These are phyloP conservation scores for Fusarium papillatum DNA, from an alignment of 2,329 filamentous ascomycete genomes.

Conservation along the genomic window DNA sequence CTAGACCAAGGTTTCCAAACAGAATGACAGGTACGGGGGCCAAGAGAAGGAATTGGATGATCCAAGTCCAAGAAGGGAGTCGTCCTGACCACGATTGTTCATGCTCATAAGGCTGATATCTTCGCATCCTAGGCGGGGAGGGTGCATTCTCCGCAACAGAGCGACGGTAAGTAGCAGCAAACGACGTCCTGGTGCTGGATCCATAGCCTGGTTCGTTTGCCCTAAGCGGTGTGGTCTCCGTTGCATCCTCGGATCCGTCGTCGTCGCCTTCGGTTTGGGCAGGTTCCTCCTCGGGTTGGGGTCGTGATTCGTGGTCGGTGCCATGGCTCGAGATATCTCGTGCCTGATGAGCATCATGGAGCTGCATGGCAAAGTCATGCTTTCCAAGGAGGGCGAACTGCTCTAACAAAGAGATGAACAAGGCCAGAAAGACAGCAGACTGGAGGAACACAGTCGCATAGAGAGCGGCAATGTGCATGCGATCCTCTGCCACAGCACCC, in stretches of 20 bases:
- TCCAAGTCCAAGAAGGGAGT: constrained; percentile 88
- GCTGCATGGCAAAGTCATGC: constrained; percentile 73
- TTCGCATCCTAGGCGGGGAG: constrained; percentile 38
- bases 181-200: constrained; percentile 60
- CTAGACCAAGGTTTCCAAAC: constrained; percentile 80
- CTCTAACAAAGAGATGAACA: constrained; percentile 83
- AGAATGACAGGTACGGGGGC: constrained; percentile 85
- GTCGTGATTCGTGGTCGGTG: constrained; percentile 25
- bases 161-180: constrained; percentile 68
- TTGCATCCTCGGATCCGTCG: constrained; percentile 52
- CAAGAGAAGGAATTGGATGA: constrained; percentile 86
- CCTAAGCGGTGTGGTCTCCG: constrained; percentile 69
- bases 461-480: constrained; percentile 78
- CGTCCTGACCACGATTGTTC: constrained; percentile 90
- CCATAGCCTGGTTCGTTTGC: constrained; percentile 50
- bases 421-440: constrained; percentile 79
- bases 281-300: constrained; percentile 33
- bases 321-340: constrained; percentile 52
- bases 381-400: constrained; percentile 83
- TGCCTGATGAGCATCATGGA: constrained; percentile 63
- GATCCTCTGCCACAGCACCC: constrained; percentile 82
- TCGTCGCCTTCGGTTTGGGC: constrained; percentile 34
- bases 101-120: constrained; percentile 66
- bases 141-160: constrained; percentile 53
- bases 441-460: constrained; percentile 90